A percentile compares a stretch with the other conserved stretches of the same genome.
Evolutionary conservation across 306 rosid species (phyloP).

Genomic region (Cucurbita maxima): DNA sequence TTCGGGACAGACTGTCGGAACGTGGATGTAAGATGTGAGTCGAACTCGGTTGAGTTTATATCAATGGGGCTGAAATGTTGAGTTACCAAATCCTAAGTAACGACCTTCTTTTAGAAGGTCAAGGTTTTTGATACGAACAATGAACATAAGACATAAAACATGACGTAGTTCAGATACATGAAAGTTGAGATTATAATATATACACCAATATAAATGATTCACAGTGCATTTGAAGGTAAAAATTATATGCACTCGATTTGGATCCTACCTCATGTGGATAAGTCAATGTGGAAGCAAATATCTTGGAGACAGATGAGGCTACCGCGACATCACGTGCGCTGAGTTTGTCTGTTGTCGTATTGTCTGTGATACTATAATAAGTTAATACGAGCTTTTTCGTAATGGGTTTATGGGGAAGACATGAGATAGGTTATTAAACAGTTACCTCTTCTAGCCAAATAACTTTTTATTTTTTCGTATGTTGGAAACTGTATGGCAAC

Average conservation of each 20-base stretch:
- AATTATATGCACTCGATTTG: too few species aligned
- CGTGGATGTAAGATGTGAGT: neutral
- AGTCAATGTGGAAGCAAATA: constrained; percentile 77
- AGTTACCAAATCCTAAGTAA: neutral
- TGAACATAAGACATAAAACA: neutral
- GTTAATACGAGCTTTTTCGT: neutral
- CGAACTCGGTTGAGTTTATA: neutral
- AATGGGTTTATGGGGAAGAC: neutral
- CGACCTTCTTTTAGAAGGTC: neutral
- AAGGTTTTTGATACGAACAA: neutral
- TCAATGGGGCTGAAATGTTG: neutral
- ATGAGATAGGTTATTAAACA: constrained; percentile 4
- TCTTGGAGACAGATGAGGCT: constrained; percentile 76
- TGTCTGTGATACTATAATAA: constrained; percentile 23
- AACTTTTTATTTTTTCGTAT: constrained; percentile 53
- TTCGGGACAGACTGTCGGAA: neutral
- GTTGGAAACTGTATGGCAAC: constrained; percentile 84
- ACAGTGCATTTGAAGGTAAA: neutral
- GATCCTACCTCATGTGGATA: constrained; percentile 69
- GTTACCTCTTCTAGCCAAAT: constrained; percentile 59
- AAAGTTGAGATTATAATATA: neutral
- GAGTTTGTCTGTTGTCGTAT: constrained; percentile 49
- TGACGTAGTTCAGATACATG: neutral
- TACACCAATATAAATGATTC: neutral
- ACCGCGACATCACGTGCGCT: constrained; percentile 71